Base-by-base conservation (phyloP, 1,139 yeast species). In the Suhomyces panamericanus region DNA sequence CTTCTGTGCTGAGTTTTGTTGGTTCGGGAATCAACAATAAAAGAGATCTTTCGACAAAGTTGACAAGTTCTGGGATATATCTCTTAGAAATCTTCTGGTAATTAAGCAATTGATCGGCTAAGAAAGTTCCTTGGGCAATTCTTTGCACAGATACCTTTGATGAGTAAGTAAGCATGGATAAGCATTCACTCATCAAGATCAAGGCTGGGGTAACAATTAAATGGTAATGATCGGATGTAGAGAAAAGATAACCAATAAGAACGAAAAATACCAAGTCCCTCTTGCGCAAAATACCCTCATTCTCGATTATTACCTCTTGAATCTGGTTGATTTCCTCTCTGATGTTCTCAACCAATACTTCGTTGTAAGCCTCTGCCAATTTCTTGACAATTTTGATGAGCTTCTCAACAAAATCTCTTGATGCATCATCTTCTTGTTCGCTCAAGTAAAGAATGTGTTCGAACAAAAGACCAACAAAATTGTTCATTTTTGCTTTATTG, bases 181-280 rank as follows among this genome's bases (percentile, higher is more conserved):
- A 67, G 20, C 81, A 73, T 63, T 89, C 93, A 43, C 85, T 80
- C 72, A 90, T 81, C 36, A 89, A 64, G 33, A 93, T 77, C 32
- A 81, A 70, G 2, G 95, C 78, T 2, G 98, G 96, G 0, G 97
- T 90, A 4, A 85, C 91, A 14, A 93, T 85, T 51, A 89, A 75
- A 71, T 95, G 98, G 64, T 88, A 93, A 60, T 90, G 95, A 71
- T 95, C 99, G 0, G 99, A 93, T 1, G 97, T 88, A 1, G 99
- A 90, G 59, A 87, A 95, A 10, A 91, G 62, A 45, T 77, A 70
- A 9, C 97, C 97, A 49, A 90, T 74, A 17, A 89, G 59, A 0
- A 82, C 75, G 57, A 85, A 87, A 49, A 85, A 78, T 6, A 87
- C 67, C 48, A 90, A 65, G 59, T 90, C 95, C 24, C 78, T 69